Evolutionary conservation across 164 flowering plant genomes (phyloP).

Genomic region (Tinospora cordifolia): DNA sequence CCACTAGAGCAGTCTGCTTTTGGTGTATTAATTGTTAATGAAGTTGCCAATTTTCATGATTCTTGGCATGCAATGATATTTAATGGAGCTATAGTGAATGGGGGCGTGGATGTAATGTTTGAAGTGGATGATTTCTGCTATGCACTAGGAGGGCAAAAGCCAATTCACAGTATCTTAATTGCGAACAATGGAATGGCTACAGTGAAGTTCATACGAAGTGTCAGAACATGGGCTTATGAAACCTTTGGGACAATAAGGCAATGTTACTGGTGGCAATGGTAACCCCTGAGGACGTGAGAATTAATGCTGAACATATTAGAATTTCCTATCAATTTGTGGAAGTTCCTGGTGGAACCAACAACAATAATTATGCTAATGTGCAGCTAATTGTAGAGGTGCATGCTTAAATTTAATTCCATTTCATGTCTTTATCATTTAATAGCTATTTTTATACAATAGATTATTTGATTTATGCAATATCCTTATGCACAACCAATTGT

Average conservation of each 20-base stretch:
- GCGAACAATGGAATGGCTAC: slow-evolving; percentile 99
- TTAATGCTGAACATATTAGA: slow-evolving; percentile 96
- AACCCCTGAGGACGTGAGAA: slow-evolving; percentile 98
- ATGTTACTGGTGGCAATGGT: slow-evolving; percentile 96
- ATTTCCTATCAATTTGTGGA: slow-evolving; percentile 98
- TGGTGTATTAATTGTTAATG: too few species aligned
- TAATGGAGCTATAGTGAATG: slow-evolving; percentile 43
- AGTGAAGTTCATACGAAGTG: slow-evolving; percentile 92
- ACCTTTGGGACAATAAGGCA: slow-evolving; percentile 98
- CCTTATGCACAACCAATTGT: not conserved
- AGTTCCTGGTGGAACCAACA: slow-evolving; percentile 99
- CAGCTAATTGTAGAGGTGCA: slow-evolving; percentile 99
- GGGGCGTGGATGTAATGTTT: slow-evolving; percentile 39
- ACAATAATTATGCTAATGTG: slow-evolving; percentile 99
- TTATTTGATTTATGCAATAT: not conserved
- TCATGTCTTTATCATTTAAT: not conserved
- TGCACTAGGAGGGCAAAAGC: slow-evolving; percentile 78
- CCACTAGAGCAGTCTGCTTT: too few species aligned
- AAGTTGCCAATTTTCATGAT: too few species aligned
- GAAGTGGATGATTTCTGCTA: slow-evolving; percentile 75
- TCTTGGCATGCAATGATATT: too few species aligned
- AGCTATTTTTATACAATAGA: not conserved
- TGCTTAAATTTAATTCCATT: slow-evolving; percentile 5
- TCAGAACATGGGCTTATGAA: slow-evolving; percentile 95
- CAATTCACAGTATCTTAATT: slow-evolving; percentile 88